Percentiles rank a stretch among this genome's conserved stretches.
Evolutionary conservation across 2,329 filamentous ascomycete species (phyloP).

Genomic region (Geosmithia morbida): DNA sequence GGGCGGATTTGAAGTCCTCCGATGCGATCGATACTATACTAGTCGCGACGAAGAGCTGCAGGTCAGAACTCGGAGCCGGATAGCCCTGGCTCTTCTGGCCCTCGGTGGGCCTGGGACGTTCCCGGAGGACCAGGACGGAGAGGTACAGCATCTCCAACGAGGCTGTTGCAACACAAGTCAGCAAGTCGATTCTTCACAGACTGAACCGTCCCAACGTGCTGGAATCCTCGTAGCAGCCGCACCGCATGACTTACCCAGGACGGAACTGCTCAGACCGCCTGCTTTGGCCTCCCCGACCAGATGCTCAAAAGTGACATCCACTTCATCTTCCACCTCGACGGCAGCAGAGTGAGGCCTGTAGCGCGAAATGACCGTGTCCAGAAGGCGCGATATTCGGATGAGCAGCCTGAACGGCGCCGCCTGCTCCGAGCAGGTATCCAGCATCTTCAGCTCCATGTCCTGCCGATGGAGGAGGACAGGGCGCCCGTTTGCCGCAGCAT

Average conservation of each 20-base stretch:
- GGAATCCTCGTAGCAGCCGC: no score
- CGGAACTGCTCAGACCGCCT: slow-evolving; percentile 1
- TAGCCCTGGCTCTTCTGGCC: not conserved
- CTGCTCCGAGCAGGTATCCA: slow-evolving; percentile 5
- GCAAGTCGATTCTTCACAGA: not conserved
- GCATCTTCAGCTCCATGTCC: slow-evolving; percentile 7
- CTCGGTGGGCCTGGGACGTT: slow-evolving; percentile 3
- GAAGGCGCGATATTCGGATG: slow-evolving; percentile 6
- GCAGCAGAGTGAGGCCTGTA: slow-evolving; percentile 6
- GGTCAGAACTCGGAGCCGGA: slow-evolving; percentile 3
- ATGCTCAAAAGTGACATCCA: slow-evolving; percentile 4
- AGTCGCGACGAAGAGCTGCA: slow-evolving; percentile 7
- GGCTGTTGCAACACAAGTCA: slow-evolving; percentile 2
- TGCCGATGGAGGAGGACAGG: slow-evolving; percentile 8
- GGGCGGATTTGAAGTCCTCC: slow-evolving; percentile 5
- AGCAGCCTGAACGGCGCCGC: slow-evolving; percentile 7
- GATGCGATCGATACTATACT: slow-evolving; percentile 6
- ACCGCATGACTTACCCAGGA: slow-evolving; percentile 5
- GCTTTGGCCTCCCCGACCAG: slow-evolving; percentile 4
- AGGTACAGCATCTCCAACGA: slow-evolving; percentile 8
- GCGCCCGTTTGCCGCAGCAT: slow-evolving; percentile 8
- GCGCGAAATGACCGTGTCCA: slow-evolving; percentile 7
- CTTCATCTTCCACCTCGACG: not conserved
- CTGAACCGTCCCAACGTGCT: not conserved
- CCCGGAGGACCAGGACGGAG: slow-evolving; percentile 7